A percentile compares a stretch with the other conserved stretches of the same genome.
Conservation (phyloP, 805 yeast genomes). For the Yarrowia deformans region DNA sequence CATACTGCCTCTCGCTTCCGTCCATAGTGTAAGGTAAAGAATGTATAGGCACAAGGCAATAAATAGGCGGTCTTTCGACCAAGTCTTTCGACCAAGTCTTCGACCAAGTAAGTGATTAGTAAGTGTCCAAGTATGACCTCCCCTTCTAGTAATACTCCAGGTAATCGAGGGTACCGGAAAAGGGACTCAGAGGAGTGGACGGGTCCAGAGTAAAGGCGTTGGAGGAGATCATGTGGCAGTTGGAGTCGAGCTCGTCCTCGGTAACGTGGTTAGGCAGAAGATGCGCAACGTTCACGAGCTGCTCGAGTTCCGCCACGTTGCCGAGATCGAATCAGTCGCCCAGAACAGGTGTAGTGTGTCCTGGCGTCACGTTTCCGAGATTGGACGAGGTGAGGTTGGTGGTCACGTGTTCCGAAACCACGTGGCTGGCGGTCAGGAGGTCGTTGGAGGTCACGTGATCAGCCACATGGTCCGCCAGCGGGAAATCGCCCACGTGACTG, state of each 20-base stretch:
- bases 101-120: neutral
- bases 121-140: neutral
- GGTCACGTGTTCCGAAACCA: neutral
- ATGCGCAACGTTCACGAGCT: neutral
- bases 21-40: neutral
- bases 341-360: conserved; percentile 7
- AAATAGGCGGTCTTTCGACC: neutral
- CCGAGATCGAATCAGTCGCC: conserved; percentile 1
- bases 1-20: too few species aligned
- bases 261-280: conserved; percentile 2
- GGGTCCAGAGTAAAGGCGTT: conserved; percentile 15
- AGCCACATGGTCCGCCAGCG: neutral
- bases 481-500: conserved; percentile 9
- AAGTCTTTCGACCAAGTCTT: neutral
- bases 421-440: neutral
- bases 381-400: neutral
- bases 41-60: conserved; percentile 8
- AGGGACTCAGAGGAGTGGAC: conserved; percentile 8
- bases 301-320: conserved; percentile 9
- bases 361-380: conserved; percentile 24
- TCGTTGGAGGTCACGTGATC: neutral
- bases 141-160: conserved; percentile 12
- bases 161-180: conserved; percentile 19
- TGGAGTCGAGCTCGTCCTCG: neutral
- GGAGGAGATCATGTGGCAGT: conserved; percentile 4